These are phyloP conservation scores for Tubosaeta brunneosetosa DNA, from an alignment of 768 basidiomycete species.

Conservation along the genomic window DNA sequence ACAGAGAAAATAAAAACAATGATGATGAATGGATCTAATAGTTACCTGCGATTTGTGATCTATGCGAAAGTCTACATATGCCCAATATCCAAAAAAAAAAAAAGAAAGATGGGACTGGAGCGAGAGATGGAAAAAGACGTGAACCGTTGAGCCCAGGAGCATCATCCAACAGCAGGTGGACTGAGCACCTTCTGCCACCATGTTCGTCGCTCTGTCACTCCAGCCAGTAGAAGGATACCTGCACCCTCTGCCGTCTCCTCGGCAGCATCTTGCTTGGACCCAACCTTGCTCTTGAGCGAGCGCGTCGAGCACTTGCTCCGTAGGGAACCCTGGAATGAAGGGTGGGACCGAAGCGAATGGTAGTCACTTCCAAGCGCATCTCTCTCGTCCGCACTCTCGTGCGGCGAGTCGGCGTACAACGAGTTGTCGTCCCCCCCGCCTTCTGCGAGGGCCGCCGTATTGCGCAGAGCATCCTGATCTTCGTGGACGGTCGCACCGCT, in stretches of 20 bases:
- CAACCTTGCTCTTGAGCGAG: constrained; percentile 14
- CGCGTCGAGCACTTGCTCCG: constrained; percentile 16
- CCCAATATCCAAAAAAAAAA: background rate
- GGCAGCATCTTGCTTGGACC: background rate
- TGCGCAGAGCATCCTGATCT: background rate
- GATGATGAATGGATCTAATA: constrained; percentile 1
- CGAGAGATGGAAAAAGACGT: background rate
- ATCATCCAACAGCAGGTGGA: constrained; percentile 12
- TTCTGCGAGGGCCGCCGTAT: background rate
- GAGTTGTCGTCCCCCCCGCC: constrained; percentile 16
- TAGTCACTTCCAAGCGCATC: constrained; percentile 23
- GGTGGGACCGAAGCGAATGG: constrained; percentile 26
- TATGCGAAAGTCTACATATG: background rate
- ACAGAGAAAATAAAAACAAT: background rate
- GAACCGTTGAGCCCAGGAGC: background rate
- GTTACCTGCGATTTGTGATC: background rate
- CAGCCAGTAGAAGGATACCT: background rate
- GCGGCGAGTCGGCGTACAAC: constrained; percentile 21
- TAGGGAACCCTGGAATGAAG: constrained; percentile 22
- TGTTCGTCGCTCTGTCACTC: constrained; percentile 18
- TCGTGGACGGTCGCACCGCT: background rate
- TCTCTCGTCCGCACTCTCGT: constrained; percentile 3
- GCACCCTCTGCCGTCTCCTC: constrained; percentile 2
- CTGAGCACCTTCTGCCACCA: constrained; percentile 32
- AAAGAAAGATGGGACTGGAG: background rate